Base-by-base conservation (phyloP, 352 stramenopile genomes). In the Elongisporangium anandrum region DNA sequence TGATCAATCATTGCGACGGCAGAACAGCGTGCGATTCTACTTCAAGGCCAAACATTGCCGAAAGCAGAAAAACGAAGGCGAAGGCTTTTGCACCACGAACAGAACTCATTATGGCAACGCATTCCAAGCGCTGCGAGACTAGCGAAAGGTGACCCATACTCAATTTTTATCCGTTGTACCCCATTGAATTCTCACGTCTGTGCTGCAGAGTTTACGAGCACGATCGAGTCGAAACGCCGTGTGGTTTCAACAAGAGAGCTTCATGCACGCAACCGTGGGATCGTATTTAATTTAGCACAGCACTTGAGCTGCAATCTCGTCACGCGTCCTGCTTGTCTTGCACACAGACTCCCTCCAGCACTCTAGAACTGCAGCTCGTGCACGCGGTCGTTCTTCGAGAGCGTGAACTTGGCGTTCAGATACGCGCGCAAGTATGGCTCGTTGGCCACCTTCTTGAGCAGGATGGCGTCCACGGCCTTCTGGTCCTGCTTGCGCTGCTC, bases 351-450 rank as follows among this genome's bases (percentile, higher is more conserved):
- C 5, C 29, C n/a, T n/a, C 4, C 29, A 15, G 29, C 29, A 13
- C 29, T 41, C 29, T 98, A 99, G 70, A 99, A 99, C 64, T 93
- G 86, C 89, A 99, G 97, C 60, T 98, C 87, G 81, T 99, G 97
- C 49, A 96, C 93, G 63, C 88, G 90, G 64, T 98, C 93, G 64
- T 88, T 87, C 66, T 97, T 97, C 57, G 70, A 90, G 29, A 99
- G 77, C 60, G 84, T 91, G 77, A 99, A 99, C 61, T 91, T 95
- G 50, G 88, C 90, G 61, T 93, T 89, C 45, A 99, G 77, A 80
- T 99, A 99, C 45, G 85, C 92, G 59, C 96, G 96, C 61, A 99
- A 72, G 72, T 98, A 93, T 10, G 85, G 77, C 34, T 87, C 85
- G 54, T 70, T 73, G 54, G 60, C 58, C 50, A 90, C 69, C 59